phyloP scores from a whole-genome alignment of 257 asterid genomes.

The Solanum chilense region DNA sequence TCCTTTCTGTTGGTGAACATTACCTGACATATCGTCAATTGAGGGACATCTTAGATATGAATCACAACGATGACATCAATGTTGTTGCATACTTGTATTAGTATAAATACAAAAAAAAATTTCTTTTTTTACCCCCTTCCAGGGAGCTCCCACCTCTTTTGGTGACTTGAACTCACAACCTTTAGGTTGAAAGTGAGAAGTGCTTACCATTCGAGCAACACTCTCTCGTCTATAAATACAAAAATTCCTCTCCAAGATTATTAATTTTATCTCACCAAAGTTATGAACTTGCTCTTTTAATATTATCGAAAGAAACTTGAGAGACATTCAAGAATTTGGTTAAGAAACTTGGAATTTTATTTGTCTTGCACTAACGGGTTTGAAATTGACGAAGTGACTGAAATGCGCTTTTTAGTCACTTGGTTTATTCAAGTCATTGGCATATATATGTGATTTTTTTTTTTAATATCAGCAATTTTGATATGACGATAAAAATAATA shows the following conservation, averaged over 20 bases:
- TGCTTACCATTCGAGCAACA: too few relatives aligned
- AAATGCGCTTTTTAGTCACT: neutral
- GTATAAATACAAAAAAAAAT: neutral
- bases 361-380: neutral
- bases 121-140: neutral
- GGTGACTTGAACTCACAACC: too few relatives aligned
- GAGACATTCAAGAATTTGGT: neutral
- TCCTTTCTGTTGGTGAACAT: slow-evolving; percentile 85
- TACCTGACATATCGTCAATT: slow-evolving; percentile 29
- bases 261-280: neutral
- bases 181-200: too few relatives aligned
- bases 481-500: neutral
- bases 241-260: neutral
- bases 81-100: neutral
- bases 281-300: neutral
- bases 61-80: neutral
- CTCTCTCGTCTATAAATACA: neutral
- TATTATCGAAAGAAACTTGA: neutral
- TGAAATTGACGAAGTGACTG: neutral
- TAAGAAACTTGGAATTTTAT: neutral
- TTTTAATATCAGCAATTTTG: neutral
- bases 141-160: too few relatives aligned
- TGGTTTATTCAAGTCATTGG: neutral
- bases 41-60: neutral
- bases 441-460: neutral